These are phyloP conservation scores for Henckelia pumila DNA, from an alignment of 257 asterid species.

Conservation along the genomic window DNA sequence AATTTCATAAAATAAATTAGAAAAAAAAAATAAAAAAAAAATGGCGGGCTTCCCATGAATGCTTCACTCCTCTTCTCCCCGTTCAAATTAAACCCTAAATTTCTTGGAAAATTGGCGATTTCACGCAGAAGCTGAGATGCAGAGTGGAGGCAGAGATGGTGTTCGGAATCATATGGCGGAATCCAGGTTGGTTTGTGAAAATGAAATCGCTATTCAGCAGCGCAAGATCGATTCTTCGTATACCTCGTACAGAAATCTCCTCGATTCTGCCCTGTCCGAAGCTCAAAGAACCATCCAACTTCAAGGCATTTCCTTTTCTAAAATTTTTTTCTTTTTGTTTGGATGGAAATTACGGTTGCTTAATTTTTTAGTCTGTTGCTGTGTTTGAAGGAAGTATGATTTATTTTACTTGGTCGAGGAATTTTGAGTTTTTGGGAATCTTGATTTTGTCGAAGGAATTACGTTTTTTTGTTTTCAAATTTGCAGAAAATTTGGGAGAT, in stretches of 20 bases:
- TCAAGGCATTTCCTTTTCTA: conserved; percentile 40
- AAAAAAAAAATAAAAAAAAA: no score
- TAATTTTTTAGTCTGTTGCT: background rate
- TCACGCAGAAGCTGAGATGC: background rate
- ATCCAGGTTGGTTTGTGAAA: conserved; percentile 53
- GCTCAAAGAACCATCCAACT: conserved; percentile 60
- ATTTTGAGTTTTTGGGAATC: background rate
- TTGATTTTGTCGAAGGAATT: background rate
- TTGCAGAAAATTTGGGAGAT: conserved; percentile 57
- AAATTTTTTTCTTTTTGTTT: background rate
- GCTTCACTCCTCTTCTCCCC: background rate
- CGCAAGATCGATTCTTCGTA: conserved; percentile 47
- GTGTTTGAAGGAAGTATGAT: background rate
- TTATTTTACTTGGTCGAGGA: background rate
- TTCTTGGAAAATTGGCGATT: background rate
- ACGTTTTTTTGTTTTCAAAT: background rate
- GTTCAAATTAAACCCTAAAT: background rate
- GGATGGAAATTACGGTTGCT: conserved; percentile 26
- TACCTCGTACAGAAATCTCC: conserved; percentile 25
- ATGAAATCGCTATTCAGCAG: conserved; percentile 64
- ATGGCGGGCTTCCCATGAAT: background rate
- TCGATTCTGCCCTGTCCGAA: conserved; percentile 42
- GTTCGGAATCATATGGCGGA: conserved; percentile 47
- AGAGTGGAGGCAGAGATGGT: background rate
- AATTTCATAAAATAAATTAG: no score